Percentiles rank a stretch among this genome's conserved stretches.
These are phyloP conservation scores for Xylaria acuta DNA, from an alignment of 495 filamentous ascomycete species.

Conservation along the genomic window DNA sequence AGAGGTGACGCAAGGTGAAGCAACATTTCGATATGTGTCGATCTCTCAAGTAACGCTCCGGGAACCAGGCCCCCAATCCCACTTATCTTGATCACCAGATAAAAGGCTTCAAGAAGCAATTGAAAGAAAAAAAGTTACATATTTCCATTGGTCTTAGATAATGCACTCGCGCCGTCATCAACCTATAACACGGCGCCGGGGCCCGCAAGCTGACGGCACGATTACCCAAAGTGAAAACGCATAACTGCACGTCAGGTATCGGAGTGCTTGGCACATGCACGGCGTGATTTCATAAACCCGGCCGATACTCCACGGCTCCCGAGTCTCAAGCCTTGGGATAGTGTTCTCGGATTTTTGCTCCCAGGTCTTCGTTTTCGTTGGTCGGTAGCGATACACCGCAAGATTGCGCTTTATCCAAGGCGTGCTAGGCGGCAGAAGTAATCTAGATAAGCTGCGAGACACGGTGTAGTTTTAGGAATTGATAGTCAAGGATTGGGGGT, in stretches of 20 bases:
- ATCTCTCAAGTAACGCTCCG: background rate
- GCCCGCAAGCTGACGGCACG: slow-evolving; percentile 23
- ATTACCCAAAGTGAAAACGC: slow-evolving; percentile 19
- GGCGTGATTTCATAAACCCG: background rate
- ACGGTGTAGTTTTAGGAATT: background rate
- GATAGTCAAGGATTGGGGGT: background rate
- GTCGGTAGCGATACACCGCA: background rate
- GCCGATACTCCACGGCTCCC: background rate
- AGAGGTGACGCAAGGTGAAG: background rate
- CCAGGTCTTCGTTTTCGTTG: background rate
- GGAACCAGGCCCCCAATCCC: slow-evolving; percentile 1
- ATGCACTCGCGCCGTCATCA: slow-evolving; percentile 12
- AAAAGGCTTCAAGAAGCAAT: background rate
- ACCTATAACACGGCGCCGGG: slow-evolving; percentile 25
- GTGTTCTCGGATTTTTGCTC: background rate
- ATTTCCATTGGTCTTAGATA: slow-evolving; percentile 28
- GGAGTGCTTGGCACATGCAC: slow-evolving; percentile 20
- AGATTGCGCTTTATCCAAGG: background rate
- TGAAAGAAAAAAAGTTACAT: slow-evolving; percentile 10
- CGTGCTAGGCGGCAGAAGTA: background rate
- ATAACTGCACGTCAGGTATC: slow-evolving; percentile 17
- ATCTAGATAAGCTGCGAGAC: background rate
- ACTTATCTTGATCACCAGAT: slow-evolving; percentile 8
- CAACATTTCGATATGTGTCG: background rate
- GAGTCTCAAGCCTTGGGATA: background rate